Evolutionary conservation across 768 basidiomycete species (phyloP).

Genomic region (Suillus brevipes): DNA sequence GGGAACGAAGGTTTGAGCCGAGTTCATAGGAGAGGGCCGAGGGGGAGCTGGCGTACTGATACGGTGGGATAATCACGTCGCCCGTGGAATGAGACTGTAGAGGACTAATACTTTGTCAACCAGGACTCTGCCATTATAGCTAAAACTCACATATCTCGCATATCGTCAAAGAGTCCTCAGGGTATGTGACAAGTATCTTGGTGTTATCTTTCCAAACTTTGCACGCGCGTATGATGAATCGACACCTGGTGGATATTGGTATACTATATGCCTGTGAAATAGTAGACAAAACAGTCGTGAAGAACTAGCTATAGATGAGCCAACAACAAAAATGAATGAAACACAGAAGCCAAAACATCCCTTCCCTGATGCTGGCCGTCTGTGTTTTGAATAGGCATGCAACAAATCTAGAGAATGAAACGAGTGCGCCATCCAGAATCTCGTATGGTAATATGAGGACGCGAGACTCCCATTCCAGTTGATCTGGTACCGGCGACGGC

Average conservation of each 20-base stretch:
- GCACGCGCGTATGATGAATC: background rate
- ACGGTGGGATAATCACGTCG: background rate
- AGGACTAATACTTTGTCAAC: background rate
- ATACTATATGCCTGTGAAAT: background rate
- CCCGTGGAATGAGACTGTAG: background rate
- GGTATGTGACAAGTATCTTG: background rate
- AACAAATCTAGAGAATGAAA: background rate
- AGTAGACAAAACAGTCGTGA: background rate
- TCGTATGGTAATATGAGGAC: background rate
- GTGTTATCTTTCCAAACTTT: background rate
- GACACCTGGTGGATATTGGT: background rate
- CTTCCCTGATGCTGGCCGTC: background rate
- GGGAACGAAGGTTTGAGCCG: background rate
- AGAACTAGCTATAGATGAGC: background rate
- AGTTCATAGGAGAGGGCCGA: background rate
- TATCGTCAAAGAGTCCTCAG: background rate
- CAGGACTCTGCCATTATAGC: background rate
- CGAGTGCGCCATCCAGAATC: background rate
- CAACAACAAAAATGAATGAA: background rate
- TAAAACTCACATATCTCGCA: background rate
- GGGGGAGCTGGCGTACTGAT: background rate
- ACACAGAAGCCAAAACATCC: background rate
- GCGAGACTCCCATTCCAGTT: background rate
- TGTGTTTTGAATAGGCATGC: background rate
- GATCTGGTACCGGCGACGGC: background rate